Evolutionary conservation across 78 protist genomes (phyloP).

Genomic region (Dictyostelium purpureum): DNA sequence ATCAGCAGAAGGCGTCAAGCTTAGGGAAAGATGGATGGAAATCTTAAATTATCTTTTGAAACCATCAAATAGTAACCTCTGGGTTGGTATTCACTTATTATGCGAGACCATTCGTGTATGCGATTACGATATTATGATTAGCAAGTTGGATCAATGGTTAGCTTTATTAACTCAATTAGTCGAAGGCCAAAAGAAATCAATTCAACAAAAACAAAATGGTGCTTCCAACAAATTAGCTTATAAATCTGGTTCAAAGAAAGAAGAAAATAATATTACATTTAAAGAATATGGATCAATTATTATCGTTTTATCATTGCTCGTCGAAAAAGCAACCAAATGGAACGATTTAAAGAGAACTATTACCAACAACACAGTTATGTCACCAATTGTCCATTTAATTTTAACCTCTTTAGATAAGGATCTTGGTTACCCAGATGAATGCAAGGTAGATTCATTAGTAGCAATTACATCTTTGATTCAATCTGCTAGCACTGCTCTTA

Average conservation of each 20-base stretch:
- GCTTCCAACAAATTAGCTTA: too few species aligned
- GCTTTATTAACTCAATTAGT: neutral
- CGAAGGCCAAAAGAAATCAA: slow-evolving; percentile 3
- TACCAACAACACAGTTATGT: neutral
- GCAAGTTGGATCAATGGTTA: slow-evolving; percentile 13
- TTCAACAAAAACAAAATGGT: neutral
- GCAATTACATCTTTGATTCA: slow-evolving; percentile 4
- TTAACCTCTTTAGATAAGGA: neutral
- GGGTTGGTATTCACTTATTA: slow-evolving; percentile 37
- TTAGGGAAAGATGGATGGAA: slow-evolving; percentile 12
- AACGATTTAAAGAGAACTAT: slow-evolving; percentile 45
- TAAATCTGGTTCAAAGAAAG: neutral
- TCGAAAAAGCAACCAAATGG: slow-evolving; percentile 53
- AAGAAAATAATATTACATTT: neutral
- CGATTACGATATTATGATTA: slow-evolving; percentile 20
- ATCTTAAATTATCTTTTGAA: neutral
- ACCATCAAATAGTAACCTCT: neutral
- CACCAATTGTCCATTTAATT: slow-evolving; percentile 8
- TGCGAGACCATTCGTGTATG: slow-evolving; percentile 54
- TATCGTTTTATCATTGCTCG: neutral
- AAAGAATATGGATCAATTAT: slow-evolving; percentile 1
- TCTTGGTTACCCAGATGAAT: slow-evolving; percentile 7
- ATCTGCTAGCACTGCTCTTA: neutral
- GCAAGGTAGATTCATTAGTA: slow-evolving; percentile 22
- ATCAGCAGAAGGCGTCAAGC: neutral